A percentile compares a stretch with the other conserved stretches of the same genome.
These are phyloP conservation scores for Cunninghamia lanceolata DNA, from an alignment of 75 land plant genomes.

Conservation along the genomic window DNA sequence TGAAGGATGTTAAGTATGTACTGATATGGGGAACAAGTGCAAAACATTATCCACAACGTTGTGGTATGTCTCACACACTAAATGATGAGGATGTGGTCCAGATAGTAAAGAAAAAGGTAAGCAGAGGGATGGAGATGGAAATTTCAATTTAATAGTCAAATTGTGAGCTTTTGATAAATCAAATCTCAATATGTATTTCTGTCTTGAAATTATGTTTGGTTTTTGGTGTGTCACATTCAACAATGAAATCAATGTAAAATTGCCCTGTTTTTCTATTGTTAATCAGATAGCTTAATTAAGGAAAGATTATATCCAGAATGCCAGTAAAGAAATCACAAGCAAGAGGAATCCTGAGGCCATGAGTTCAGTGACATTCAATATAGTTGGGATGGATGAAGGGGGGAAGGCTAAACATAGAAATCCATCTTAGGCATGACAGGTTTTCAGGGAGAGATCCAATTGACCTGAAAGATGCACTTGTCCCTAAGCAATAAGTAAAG, in stretches of 20 bases:
- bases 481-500: neutral
- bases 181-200: neutral
- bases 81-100: slow-evolving; percentile 98
- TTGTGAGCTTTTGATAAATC: neutral
- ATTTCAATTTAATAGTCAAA: neutral
- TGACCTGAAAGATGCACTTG: neutral
- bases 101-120: slow-evolving; percentile 97
- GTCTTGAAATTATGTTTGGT: neutral
- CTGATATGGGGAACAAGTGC: slow-evolving; percentile 97
- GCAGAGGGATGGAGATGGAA: neutral
- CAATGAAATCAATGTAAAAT: neutral
- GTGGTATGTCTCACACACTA: slow-evolving; percentile 80
- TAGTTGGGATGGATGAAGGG: neutral
- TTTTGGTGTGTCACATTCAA: neutral
- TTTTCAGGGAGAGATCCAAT: neutral
- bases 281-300: neutral
- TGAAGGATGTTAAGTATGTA: slow-evolving; percentile 94
- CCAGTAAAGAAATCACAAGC: neutral
- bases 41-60: slow-evolving; percentile 95
- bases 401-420: neutral
- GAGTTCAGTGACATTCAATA: neutral
- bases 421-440: neutral
- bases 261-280: neutral
- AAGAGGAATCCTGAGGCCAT: neutral
- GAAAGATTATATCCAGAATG: neutral